phyloP scores from a whole-genome alignment of 163 green algal species.

The Prototheca stagnorum region DNA sequence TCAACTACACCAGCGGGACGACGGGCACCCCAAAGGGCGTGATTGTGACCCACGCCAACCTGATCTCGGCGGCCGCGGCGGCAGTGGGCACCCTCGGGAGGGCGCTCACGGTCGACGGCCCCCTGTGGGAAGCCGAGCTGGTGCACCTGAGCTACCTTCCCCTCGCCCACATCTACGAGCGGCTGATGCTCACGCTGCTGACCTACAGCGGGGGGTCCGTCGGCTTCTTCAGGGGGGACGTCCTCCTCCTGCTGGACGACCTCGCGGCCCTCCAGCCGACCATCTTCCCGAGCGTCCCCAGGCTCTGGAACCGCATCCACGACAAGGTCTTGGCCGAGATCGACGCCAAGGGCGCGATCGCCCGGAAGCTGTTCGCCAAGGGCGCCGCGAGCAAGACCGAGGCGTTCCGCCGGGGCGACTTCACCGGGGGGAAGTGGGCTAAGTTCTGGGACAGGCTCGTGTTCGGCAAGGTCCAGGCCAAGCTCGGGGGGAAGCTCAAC shows the following conservation, averaged over 20 bases:
- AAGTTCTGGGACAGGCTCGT: constrained; percentile 81
- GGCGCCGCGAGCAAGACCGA: constrained; percentile 50
- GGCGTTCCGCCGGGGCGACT: constrained; percentile 46
- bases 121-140: constrained; percentile 33
- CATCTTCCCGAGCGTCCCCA: constrained; percentile 54
- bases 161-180: constrained; percentile 97
- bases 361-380: constrained; percentile 39
- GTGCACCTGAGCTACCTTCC: constrained; percentile 88
- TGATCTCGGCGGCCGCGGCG: constrained; percentile 60
- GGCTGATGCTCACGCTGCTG: constrained; percentile 50
- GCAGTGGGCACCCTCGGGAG: background rate
- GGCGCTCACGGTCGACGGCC: background rate
- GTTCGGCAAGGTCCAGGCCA: constrained; percentile 83
- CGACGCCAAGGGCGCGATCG: constrained; percentile 33
- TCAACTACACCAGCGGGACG: constrained; percentile 95
- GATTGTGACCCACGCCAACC: constrained; percentile 62
- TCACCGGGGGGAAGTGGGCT: constrained; percentile 50
- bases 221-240: constrained; percentile 90
- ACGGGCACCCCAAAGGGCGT: constrained; percentile 90
- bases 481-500: constrained; percentile 78
- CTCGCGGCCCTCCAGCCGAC: constrained; percentile 59
- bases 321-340: constrained; percentile 54
- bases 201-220: constrained; percentile 46
- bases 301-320: constrained; percentile 95
- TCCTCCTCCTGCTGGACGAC: constrained; percentile 81